Evolutionary conservation across 768 basidiomycete genomes (phyloP), one percentile per base, ranked within the genome.

Genomic region (Pleurotus salmoneostramineus): DNA sequence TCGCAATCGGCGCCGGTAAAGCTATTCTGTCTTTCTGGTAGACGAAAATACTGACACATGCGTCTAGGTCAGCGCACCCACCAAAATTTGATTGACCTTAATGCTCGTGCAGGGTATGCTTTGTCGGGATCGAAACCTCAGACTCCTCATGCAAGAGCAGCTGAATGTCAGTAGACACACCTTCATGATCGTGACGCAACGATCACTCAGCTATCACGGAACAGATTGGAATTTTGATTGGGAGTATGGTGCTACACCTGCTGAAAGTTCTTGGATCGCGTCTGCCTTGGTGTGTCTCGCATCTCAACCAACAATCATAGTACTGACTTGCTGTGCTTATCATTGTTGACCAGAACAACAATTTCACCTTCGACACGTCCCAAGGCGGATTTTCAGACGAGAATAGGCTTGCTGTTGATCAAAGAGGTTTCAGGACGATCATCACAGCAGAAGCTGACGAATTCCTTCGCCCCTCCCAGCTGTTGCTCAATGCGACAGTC

Each of bases 261-360:
- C 85, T 34, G 77, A 85, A 65, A 82, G 80, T 0, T 87, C 85
- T 0, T 81, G 80, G 74, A 71, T 88, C 17, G 83, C 84, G n/a
- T 78, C 83, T 4, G 76, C 84, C 17, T 83, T 83, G 85, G 87
- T 85, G 68, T 50, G 72, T 15, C 4, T 40, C n/a, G 37, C n/a
- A 8, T 40, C n/a, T n/a, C 8, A 10, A 1, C 37, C n/a, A 40
- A 1, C 3, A 3, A 40, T 40, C 2, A 2, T 10, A 8, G 10
- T 40, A 45, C 43, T 14, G 12, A 52, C 65, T 51, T 36, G 32
- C 64, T 44, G 21, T 27, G 21, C 21, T 3, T 27, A 27, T 27
- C 21, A 27, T 27, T 27, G 21, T 27, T 27, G 44, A 15, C 14
- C 45, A 85, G 84, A 81, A 79, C 50, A 83, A 86, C 63, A 88